phyloP scores from a whole-genome alignment of 306 rosid species.

The Sophora flavescens region DNA sequence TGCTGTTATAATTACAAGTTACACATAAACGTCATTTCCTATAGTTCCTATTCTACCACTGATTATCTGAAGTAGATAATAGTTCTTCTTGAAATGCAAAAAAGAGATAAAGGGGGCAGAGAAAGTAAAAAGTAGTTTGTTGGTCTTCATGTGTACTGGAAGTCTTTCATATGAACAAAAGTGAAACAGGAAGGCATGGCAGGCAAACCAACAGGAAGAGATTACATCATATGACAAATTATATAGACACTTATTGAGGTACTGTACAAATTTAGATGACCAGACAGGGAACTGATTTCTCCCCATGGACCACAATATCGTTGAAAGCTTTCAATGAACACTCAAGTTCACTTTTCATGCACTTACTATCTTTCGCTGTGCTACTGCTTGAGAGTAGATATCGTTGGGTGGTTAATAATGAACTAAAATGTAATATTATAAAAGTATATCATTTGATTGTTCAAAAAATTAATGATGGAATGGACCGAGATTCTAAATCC shows the following conservation, averaged over 20 bases:
- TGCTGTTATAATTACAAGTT: not conserved
- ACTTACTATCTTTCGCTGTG: not conserved
- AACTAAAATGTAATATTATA: too few species aligned
- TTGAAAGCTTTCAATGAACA: not conserved
- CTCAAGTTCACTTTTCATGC: conserved; percentile 4
- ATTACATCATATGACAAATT: not conserved
- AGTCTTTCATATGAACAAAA: not conserved
- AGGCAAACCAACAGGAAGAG: conserved; percentile 12
- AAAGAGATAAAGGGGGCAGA: not conserved
- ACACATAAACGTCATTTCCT: not conserved
- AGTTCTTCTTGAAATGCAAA: not conserved
- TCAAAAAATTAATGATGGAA: too few species aligned
- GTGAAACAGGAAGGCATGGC: conserved; percentile 16
- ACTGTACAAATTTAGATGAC: conserved; percentile 33
- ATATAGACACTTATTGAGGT: not conserved
- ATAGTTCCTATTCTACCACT: not conserved
- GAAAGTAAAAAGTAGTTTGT: conserved; percentile 3
- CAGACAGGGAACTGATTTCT: conserved; percentile 32
- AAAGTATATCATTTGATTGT: too few species aligned
- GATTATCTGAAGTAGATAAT: not conserved
- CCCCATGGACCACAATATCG: conserved; percentile 11
- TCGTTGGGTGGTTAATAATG: too few species aligned
- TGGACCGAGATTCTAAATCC: too few species aligned
- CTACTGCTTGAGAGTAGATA: too few species aligned
- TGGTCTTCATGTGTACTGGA: not conserved